These are phyloP conservation scores for Herpetospermum pedunculosum DNA, from an alignment of 306 rosid genomes.

Conservation along the genomic window DNA sequence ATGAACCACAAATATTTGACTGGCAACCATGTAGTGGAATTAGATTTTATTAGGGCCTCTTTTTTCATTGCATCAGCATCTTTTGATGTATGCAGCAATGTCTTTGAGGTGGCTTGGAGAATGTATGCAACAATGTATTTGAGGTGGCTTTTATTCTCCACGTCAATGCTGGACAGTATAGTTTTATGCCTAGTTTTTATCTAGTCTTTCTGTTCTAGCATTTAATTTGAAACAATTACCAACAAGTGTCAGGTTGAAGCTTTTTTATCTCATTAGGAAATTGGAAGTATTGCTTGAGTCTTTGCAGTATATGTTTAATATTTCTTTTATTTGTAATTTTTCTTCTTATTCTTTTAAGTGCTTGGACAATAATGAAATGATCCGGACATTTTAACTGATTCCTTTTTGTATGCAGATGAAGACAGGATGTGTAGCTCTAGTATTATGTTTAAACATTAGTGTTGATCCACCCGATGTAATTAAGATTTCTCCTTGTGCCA, in stretches of 20 bases:
- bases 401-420: slow-evolving; percentile 76
- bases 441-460: slow-evolving; percentile 88
- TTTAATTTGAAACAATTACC: not conserved
- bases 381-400: slow-evolving; percentile 20
- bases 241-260: not conserved
- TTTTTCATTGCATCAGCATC: not conserved
- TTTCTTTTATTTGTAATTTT: slow-evolving; percentile 13
- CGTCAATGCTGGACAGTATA: not conserved
- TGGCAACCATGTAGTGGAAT: not conserved
- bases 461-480: slow-evolving; percentile 98
- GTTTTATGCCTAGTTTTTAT: not conserved
- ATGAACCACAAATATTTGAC: not conserved
- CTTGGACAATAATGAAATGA: not conserved
- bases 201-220: not conserved
- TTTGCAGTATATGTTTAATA: slow-evolving; percentile 7
- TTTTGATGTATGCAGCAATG: not conserved
- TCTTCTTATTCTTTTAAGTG: not conserved
- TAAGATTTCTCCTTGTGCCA: slow-evolving; percentile 97
- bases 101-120: not conserved
- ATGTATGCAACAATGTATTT: not conserved
- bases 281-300: not conserved
- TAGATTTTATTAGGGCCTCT: not conserved
- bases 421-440: slow-evolving; percentile 98
- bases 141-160: not conserved
- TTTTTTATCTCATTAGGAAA: not conserved